These are phyloP conservation scores for Penicillium occitanis DNA, from an alignment of 2,329 filamentous ascomycete species.

Conservation along the genomic window DNA sequence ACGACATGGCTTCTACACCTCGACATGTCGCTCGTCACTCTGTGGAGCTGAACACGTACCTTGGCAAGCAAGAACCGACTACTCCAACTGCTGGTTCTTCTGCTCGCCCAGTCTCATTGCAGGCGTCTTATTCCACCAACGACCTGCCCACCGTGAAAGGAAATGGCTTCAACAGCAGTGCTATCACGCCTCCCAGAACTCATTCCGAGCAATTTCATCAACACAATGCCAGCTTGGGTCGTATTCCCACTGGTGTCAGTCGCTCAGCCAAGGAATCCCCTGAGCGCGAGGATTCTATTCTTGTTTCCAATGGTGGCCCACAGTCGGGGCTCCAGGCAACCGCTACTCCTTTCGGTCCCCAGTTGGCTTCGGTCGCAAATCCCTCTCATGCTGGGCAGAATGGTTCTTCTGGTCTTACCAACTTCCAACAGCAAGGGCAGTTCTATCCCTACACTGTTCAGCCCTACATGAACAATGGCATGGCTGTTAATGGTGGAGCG, in stretches of 20 bases:
- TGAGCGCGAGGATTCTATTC: conserved; percentile 49
- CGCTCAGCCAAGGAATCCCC: conserved; percentile 54
- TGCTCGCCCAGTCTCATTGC: conserved; percentile 54
- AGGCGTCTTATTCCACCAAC: conserved; percentile 85
- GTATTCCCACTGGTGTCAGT: conserved; percentile 68
- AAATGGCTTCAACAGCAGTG: conserved; percentile 49
- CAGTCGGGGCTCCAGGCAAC: conserved; percentile 76
- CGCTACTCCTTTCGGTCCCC: conserved; percentile 74
- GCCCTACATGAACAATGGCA: conserved; percentile 56
- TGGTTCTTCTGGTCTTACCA: conserved; percentile 36
- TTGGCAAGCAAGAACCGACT: conserved; percentile 31
- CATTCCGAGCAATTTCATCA: conserved; percentile 63
- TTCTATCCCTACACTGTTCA: conserved; percentile 53
- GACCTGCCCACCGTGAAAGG: conserved; percentile 85
- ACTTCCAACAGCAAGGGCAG: conserved; percentile 34
- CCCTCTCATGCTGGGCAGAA: conserved; percentile 29
- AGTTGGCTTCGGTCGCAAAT: conserved; percentile 42
- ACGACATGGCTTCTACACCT: conserved; percentile 31
- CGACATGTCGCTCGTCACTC: conserved; percentile 48
- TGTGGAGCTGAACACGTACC: conserved; percentile 43
- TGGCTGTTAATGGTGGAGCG: conserved; percentile 39
- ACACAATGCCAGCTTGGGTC: conserved; percentile 78
- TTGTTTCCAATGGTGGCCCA: conserved; percentile 54
- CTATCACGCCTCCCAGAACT: conserved; percentile 54
- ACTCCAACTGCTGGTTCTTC: conserved; percentile 27